These are phyloP conservation scores for Saccharomycopsis vini DNA, from an alignment of 805 yeast species.

Conservation along the genomic window DNA sequence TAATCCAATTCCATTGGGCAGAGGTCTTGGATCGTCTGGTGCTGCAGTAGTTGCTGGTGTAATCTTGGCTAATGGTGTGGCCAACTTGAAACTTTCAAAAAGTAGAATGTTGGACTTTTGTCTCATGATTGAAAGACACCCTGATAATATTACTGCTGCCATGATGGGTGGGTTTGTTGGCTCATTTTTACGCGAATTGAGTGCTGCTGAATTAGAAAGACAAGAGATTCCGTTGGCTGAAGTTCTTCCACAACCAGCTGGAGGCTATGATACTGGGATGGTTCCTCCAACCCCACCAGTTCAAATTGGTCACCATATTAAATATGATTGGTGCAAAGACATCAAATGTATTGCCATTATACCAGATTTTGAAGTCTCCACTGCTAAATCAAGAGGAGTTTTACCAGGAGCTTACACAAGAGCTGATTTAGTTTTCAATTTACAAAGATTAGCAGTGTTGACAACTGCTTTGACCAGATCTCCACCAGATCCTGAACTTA, in stretches of 20 bases:
- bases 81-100: constrained; percentile 61
- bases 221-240: constrained; percentile 80
- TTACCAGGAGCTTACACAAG: constrained; percentile 73
- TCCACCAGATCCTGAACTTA: constrained; percentile 73
- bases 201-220: constrained; percentile 59
- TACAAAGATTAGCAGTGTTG: constrained; percentile 86
- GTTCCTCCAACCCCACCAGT: constrained; percentile 77
- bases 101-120: constrained; percentile 88
- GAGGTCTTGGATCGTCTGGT: constrained; percentile 96
- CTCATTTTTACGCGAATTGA: constrained; percentile 76
- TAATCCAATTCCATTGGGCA: constrained; percentile 92
- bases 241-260: constrained; percentile 71
- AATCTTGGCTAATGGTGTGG: constrained; percentile 78
- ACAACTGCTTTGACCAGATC: constrained; percentile 85
- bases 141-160: constrained; percentile 97
- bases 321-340: constrained; percentile 72
- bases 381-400: constrained; percentile 86
- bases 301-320: constrained; percentile 80
- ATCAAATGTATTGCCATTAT: constrained; percentile 86
- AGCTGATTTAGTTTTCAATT: constrained; percentile 80
- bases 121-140: constrained; percentile 95
- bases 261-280: constrained; percentile 58
- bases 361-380: constrained; percentile 90
- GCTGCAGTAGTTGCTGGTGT: constrained; percentile 98
- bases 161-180: constrained; percentile 99